phyloP scores from a whole-genome alignment of 129 eudicot genomes.

The Flaveria ramosissima region DNA sequence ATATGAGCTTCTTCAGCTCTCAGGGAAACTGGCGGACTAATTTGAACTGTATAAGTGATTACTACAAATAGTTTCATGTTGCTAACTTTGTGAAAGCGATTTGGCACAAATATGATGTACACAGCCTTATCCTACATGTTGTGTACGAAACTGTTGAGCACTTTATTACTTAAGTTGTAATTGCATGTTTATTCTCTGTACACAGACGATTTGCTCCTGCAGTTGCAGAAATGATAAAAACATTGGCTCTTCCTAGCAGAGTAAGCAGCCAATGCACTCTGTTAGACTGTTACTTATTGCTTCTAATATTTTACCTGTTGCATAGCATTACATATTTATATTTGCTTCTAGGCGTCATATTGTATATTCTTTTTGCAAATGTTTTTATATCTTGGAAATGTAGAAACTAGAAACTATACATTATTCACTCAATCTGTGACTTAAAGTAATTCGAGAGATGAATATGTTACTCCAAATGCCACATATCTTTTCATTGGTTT shows the following conservation, averaged over 20 bases:
- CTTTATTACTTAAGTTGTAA: neutral
- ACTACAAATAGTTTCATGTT: too few species aligned
- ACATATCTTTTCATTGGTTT: neutral
- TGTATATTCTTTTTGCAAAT: neutral
- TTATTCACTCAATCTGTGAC: conserved; percentile 2
- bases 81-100: too few species aligned
- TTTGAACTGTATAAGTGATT: too few species aligned
- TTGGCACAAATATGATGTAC: too few species aligned
- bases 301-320: neutral
- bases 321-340: neutral
- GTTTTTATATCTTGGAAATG: neutral
- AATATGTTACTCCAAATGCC: neutral
- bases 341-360: neutral
- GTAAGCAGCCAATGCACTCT: conserved; percentile 34
- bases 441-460: neutral
- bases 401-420: neutral
- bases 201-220: conserved; percentile 24
- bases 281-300: conserved; percentile 7
- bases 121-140: too few species aligned
- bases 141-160: too few species aligned
- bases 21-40: too few species aligned
- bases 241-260: conserved; percentile 42
- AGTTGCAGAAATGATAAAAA: conserved; percentile 49
- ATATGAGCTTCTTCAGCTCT: too few species aligned
- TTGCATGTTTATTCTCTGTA: conserved; percentile 17